These are phyloP conservation scores for Aspergillus funiculosus DNA, from an alignment of 495 filamentous ascomycete genomes.

Conservation along the genomic window DNA sequence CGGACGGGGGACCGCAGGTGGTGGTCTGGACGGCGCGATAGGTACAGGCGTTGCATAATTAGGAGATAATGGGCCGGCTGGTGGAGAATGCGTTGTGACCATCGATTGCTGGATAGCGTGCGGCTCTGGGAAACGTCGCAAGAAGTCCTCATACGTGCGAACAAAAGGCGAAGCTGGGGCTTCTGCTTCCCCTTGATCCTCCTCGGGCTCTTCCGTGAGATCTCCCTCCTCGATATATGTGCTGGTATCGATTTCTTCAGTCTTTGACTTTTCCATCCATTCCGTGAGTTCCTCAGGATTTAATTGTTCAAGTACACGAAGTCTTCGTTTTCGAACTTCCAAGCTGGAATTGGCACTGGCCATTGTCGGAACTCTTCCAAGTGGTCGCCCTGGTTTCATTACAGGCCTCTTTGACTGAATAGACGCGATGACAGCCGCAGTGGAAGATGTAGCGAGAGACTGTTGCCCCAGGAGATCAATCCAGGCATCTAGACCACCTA, in stretches of 20 bases:
- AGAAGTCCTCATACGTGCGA: constrained; percentile 65
- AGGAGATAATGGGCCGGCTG: constrained; percentile 19
- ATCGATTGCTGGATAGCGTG: constrained; percentile 71
- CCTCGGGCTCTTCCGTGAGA: constrained; percentile 34
- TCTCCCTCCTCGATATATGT: constrained; percentile 38
- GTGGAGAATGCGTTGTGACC: constrained; percentile 37
- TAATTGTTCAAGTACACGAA: constrained; percentile 54
- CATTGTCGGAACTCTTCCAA: constrained; percentile 47
- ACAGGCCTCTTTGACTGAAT: constrained; percentile 35
- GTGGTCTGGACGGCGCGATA: constrained; percentile 57
- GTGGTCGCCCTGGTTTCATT: constrained; percentile 40
- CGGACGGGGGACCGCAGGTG: constrained; percentile 74
- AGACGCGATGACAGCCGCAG: constrained; percentile 45
- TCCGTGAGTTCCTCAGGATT: constrained; percentile 55
- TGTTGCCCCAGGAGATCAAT: constrained; percentile 66
- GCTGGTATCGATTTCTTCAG: constrained; percentile 46
- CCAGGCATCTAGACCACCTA: constrained; percentile 84
- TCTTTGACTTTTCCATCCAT: constrained; percentile 56
- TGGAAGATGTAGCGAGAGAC: constrained; percentile 55
- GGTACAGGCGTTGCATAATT: constrained; percentile 40
- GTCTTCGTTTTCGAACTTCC: constrained; percentile 49
- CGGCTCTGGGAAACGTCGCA: constrained; percentile 75
- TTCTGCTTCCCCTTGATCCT: constrained; percentile 28
- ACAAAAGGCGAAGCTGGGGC: constrained; percentile 40
- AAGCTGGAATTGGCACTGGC: constrained; percentile 49